phyloP scores from a whole-genome alignment of 2,329 filamentous ascomycete species.

The Xylaria digitata region DNA sequence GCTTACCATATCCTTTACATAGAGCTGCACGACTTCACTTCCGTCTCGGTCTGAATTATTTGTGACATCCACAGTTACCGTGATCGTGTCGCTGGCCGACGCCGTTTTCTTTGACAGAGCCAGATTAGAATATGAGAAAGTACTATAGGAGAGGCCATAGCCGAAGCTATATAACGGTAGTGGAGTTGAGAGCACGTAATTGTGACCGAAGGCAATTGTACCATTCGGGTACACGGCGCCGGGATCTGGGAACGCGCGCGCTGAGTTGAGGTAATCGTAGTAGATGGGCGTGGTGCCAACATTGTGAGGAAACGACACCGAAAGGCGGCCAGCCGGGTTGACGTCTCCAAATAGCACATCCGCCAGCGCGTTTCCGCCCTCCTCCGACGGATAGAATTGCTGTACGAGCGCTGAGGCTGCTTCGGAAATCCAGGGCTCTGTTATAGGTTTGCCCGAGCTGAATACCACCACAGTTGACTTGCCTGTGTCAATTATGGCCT shows the following conservation, averaged over 20 bases:
- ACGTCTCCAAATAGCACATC: conserved; percentile 73
- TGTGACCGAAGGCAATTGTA: conserved; percentile 71
- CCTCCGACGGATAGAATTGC: conserved; percentile 79
- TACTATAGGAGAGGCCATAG: conserved; percentile 73
- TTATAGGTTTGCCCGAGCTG: conserved; percentile 77
- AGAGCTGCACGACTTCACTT: conserved; percentile 75
- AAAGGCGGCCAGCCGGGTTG: conserved; percentile 74
- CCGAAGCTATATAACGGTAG: conserved; percentile 73
- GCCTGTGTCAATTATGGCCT: conserved; percentile 74
- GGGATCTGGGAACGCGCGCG: conserved; percentile 63
- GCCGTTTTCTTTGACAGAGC: conserved; percentile 61
- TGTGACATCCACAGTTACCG: conserved; percentile 69
- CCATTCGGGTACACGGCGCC: conserved; percentile 67
- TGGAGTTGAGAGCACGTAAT: conserved; percentile 72
- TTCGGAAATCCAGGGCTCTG: conserved; percentile 77
- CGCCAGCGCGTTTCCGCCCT: conserved; percentile 74
- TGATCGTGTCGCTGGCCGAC: conserved; percentile 63
- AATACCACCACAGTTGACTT: conserved; percentile 76
- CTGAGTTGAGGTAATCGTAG: conserved; percentile 79
- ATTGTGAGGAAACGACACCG: conserved; percentile 74
- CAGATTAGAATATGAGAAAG: conserved; percentile 68
- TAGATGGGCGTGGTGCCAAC: conserved; percentile 75
- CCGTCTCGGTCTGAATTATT: conserved; percentile 69
- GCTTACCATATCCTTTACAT: conserved; percentile 71
- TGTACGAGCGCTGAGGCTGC: conserved; percentile 74